These are phyloP conservation scores for Xylaria multiplex DNA, from an alignment of 2,329 filamentous ascomycete species.

Conservation along the genomic window DNA sequence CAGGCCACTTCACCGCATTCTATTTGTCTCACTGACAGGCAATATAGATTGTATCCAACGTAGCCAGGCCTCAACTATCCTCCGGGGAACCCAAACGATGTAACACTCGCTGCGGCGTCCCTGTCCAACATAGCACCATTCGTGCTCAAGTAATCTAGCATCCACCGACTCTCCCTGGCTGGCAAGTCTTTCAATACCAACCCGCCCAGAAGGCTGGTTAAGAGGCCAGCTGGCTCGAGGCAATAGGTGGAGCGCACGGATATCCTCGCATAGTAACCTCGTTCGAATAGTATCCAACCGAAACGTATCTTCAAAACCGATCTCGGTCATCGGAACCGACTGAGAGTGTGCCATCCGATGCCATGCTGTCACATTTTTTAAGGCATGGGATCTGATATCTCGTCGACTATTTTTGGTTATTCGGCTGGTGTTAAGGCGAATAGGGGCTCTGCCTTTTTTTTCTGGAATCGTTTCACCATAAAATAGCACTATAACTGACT, in stretches of 20 bases:
- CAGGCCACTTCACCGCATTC: not conserved
- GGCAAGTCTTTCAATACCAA: too few species aligned
- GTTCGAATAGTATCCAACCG: not conserved
- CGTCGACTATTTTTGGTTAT: not conserved
- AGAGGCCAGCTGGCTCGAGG: conserved; percentile 10
- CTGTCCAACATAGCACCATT: conserved; percentile 2
- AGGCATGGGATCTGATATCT: conserved; percentile 2
- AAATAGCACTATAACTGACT: not conserved
- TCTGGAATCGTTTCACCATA: not conserved
- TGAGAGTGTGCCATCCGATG: not conserved
- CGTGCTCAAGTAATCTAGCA: not conserved
- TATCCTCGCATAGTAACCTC: not conserved
- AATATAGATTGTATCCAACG: not conserved
- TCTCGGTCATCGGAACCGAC: not conserved
- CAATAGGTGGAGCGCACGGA: not conserved
- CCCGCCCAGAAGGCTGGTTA: not conserved
- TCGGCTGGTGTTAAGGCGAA: conserved; percentile 7
- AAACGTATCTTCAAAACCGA: not conserved
- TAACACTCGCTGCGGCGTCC: conserved; percentile 1
- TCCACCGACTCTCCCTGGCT: not conserved
- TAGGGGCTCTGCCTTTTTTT: not conserved
- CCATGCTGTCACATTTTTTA: not conserved
- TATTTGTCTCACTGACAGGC: not conserved
- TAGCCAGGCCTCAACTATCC: conserved; percentile 3
- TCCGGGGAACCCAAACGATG: not conserved